Evolutionary conservation across 1,284 basidiomycete genomes (phyloP), one percentile per base, ranked within the genome.

Genomic region (Rhodofomes roseus): DNA sequence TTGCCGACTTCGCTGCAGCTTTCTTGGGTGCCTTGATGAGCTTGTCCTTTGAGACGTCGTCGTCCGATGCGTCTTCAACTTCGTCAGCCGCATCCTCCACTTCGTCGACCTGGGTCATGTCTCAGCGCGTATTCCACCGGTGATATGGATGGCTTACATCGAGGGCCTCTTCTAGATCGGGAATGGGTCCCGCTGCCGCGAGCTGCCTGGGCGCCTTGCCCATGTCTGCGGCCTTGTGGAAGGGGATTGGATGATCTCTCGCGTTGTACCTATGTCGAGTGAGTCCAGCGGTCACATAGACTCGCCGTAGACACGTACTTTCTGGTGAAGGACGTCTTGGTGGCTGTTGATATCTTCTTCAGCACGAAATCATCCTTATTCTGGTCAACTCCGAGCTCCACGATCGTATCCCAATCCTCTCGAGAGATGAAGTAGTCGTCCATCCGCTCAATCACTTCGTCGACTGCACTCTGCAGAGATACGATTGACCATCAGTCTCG

Each of bases 371-470:
- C 90, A 51, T 92, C 91, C 64, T 84, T 86, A 68, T 89, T 84
- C 6, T 89, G 81, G 60, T 87, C 96, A 11, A 99, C 82, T 0
- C 96, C 96, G 11, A 99, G 82, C 73, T 99, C 96, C 57, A 98
- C 83, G 55, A 98, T 82, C 11, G 92, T 89, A 66, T 99, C 97
- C 92, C 96, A 96, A 70, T 99, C 96, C 40, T 98, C 96, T 64
- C 92, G 91, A 6, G 89, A 89, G 39, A 99, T 76, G 74, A 87
- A 98, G 74, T 99, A 99, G 52, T 92, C 90, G 73, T 99, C 96
- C 95, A 99, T 96, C 16, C 79, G 76, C 25, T 84, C 79, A 60
- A 99, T 98, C 25, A 96, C 87, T 1, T 89, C 86, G 0, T 90
- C 87, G 3, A 97, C 83, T 1, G 85, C 90, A 59, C 83, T 85